Evolutionary conservation across 2,329 filamentous ascomycete genomes (phyloP).

Genomic region (Colletotrichum abscissum): DNA sequence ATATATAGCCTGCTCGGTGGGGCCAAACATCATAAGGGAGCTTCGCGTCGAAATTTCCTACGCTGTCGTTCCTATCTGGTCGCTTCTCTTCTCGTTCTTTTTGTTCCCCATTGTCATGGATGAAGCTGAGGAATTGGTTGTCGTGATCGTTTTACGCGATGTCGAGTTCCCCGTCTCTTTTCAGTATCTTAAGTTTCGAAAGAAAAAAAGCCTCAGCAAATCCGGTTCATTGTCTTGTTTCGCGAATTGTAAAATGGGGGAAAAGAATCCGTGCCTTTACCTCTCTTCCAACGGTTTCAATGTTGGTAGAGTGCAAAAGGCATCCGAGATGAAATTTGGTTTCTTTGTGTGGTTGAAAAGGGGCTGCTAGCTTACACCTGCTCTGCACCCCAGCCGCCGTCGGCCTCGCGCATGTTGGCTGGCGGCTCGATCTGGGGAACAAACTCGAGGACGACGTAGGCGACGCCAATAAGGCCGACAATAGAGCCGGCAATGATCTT

Average conservation of each 20-base stretch:
- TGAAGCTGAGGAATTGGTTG: background rate
- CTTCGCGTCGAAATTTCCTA: background rate
- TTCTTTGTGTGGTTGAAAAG: constrained; percentile 30
- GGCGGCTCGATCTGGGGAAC: constrained; percentile 83
- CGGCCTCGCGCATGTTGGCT: constrained; percentile 83
- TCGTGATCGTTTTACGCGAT: background rate
- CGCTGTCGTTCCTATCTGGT: constrained; percentile 1
- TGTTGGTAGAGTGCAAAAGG: background rate
- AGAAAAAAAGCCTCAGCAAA: constrained; percentile 34
- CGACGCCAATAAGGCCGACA: constrained; percentile 82
- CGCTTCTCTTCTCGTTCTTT: background rate
- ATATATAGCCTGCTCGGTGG: constrained; percentile 19
- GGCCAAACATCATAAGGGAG: constrained; percentile 6
- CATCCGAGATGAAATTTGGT: constrained; percentile 26
- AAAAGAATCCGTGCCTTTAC: constrained; percentile 15
- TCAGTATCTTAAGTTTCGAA: constrained; percentile 34
- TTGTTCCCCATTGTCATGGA: background rate
- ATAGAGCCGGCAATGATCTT: constrained; percentile 82
- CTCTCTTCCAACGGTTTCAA: constrained; percentile 10
- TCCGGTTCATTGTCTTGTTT: constrained; percentile 28
- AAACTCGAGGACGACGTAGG: constrained; percentile 81
- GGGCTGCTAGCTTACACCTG: constrained; percentile 67
- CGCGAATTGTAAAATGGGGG: constrained; percentile 1
- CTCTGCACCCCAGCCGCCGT: constrained; percentile 81
- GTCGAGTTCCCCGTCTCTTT: constrained; percentile 25